Evolutionary conservation across 2,329 filamentous ascomycete species (phyloP), one percentile per base, ranked within the genome.

Genomic region (Aaosphaeria pasadenensis): DNA sequence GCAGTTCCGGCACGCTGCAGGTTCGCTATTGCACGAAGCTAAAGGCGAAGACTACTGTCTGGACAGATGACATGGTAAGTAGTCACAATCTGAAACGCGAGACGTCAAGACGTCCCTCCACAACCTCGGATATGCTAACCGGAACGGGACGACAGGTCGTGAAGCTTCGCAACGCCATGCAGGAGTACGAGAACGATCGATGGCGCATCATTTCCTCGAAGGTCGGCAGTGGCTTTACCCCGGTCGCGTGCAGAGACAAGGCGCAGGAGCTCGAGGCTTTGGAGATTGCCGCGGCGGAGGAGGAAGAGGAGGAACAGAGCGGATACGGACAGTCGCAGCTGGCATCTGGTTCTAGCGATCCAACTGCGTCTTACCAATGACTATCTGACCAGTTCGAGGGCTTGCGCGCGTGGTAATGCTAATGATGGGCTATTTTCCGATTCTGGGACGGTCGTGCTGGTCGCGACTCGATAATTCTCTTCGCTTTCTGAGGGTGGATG

Each of bases 1-100:
- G 91, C 49, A 94, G 89, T 49, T 95, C 89, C 41, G 91, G 91
- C 13, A 96, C 91, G 30, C 74, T 96, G 52, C 91, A 96, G 71
- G 91, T 96, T 46, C 86, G 91, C 33, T 96, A 96, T 69, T 96
- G 91, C 68, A 96, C 91, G 39, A 96, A 95, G 73, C 77, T 96
- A 45, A 96, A 95, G 74, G 91, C 90, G 11, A 96, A 96, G 76
- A 91, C 88, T 36, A 95, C 89, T 9, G 84, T 90, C 62, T 96
- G 91, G 91, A 95, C 88, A 44, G 89, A 95, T 56, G 91, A 96
- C 66, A 94, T 89, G 77, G 91, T 96, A 78, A 74, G 85, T 71
- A 45, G 39, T 39, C 48, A 7, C 53, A 50, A 51, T 53, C 52
- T 66, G 65, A 69, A 69, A 69, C 66, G 48, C 61, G 53, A 58